Evolutionary conservation across 2,329 filamentous ascomycete species (phyloP), one percentile per base, ranked within the genome.

Genomic region (Cladorrhinum sp.): DNA sequence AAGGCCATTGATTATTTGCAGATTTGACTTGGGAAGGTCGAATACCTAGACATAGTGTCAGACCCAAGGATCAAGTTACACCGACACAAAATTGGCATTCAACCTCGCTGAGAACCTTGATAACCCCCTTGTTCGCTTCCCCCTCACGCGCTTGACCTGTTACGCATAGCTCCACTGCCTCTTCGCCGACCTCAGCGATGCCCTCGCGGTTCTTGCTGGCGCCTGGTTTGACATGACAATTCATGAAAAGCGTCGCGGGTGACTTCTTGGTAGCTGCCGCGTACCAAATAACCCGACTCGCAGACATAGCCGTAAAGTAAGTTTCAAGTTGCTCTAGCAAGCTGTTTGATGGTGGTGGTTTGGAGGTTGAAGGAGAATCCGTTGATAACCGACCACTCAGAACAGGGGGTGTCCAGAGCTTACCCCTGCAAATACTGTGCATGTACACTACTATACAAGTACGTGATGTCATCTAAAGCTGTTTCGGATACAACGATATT

Each of bases 221-320:
- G 2, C 87, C 86, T 0, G 89, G 86, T 63, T 88, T 90, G 60
- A 91, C 83, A 66, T 83, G 85, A 70, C 89, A 90, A 24, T 82
- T 79, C 30, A 91, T 75, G 58, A 86, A 82, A 18, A 91, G 72
- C 1, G 74, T 78, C 23, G 75, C 77, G 2, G 62, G 68, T 0
- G 79, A 76, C 61, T 80, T 83, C 55, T 78, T 79, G 54, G 79
- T 73, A 2, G 77, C 76, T 2, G 78, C 75, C 51, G 84, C 75
- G 66, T 81, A 83, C 65, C 64, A 69, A 16, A 69, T 58, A 48
- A 60, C 63, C 39, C 64, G 62, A 33, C 21, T 46, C n/a, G 57
- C 42, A 4, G 62, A 59, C 63, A 64, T 64, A 10, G 3, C 36
- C 14, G 14, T 42, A 4, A 42, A 16, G n/a, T n/a, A 42, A 16